phyloP scores from a whole-genome alignment of 352 stramenopile genomes.

The Phytophthora quininea region DNA sequence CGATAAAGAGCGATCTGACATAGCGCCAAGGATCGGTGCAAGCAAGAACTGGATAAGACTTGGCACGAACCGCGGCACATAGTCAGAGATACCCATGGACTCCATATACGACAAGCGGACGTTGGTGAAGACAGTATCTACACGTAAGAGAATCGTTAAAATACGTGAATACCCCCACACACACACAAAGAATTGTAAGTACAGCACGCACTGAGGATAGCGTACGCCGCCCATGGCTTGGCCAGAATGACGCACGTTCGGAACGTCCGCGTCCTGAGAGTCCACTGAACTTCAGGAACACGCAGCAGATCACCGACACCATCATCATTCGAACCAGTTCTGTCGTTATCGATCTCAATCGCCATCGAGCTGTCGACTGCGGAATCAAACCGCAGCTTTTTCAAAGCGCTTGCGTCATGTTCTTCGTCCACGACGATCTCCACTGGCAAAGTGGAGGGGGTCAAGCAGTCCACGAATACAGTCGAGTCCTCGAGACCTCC shows the following conservation, averaged over 20 bases:
- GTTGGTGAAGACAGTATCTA: slow-evolving; percentile 78
- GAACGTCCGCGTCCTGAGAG: slow-evolving; percentile 31
- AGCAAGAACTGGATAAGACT: slow-evolving; percentile 70
- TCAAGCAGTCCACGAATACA: slow-evolving; percentile 17
- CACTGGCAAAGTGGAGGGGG: slow-evolving; percentile 1
- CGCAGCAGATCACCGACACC: slow-evolving; percentile 6
- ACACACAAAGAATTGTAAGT: slow-evolving; percentile 10
- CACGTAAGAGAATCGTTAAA: not conserved
- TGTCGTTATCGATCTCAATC: slow-evolving; percentile 11
- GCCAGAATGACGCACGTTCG: slow-evolving; percentile 72
- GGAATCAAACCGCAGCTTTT: slow-evolving; percentile 19
- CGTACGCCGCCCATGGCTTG: slow-evolving; percentile 77
- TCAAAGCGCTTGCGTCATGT: slow-evolving; percentile 1
- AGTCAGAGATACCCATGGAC: slow-evolving; percentile 69
- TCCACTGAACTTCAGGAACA: slow-evolving; percentile 26
- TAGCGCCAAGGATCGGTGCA: slow-evolving; percentile 68
- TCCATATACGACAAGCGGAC: slow-evolving; percentile 71
- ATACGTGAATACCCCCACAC: too few relatives aligned
- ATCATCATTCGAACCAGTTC: slow-evolving; percentile 6
- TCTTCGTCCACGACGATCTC: not conserved
- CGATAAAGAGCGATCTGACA: slow-evolving; percentile 74
- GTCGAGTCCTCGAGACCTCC: slow-evolving; percentile 19
- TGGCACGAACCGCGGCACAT: slow-evolving; percentile 67
- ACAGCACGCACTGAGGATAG: slow-evolving; percentile 61
- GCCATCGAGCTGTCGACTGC: slow-evolving; percentile 14